Percentiles rank a stretch among this genome's conserved stretches.
Evolutionary conservation across 169 alveolate species (phyloP).

Genomic region (Plasmodium reichenowi): DNA sequence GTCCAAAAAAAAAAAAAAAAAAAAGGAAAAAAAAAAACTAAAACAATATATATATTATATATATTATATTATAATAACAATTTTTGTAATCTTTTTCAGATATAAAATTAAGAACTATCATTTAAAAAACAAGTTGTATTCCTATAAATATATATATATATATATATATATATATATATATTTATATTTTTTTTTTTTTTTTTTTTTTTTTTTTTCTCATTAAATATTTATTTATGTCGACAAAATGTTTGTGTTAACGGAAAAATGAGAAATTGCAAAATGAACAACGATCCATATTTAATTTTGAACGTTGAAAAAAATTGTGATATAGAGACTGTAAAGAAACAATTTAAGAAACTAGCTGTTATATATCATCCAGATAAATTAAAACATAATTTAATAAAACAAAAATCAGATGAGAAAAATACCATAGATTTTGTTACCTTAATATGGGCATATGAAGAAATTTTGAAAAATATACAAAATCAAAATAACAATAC

Average conservation of each 20-base stretch:
- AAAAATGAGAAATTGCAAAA: conserved; percentile 4
- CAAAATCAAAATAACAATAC: conserved; percentile 14
- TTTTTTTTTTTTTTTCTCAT: too few relatives aligned
- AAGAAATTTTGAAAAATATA: conserved; percentile 57
- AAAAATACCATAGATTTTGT: conserved; percentile 39
- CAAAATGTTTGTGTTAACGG: not conserved
- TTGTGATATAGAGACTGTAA: conserved; percentile 45
- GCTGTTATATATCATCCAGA: conserved; percentile 70
- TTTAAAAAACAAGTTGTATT: too few relatives aligned
- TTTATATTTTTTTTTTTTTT: too few relatives aligned
- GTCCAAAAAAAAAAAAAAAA: too few relatives aligned
- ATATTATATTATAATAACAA: too few relatives aligned
- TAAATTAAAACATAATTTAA: conserved; percentile 36
- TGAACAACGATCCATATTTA: conserved; percentile 49
- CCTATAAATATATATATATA: too few relatives aligned
- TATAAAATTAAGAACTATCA: too few relatives aligned
- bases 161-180: too few relatives aligned
- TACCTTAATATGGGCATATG: conserved; percentile 70
- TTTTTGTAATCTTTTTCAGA: too few relatives aligned
- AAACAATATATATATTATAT: too few relatives aligned
- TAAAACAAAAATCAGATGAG: conserved; percentile 13
- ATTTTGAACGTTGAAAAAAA: conserved; percentile 58
- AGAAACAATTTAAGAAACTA: conserved; percentile 54
- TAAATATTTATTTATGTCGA: too few relatives aligned
- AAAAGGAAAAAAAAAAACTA: too few relatives aligned